phyloP scores from a whole-genome alignment of 2,329 filamentous ascomycete species.

The Rhynchosporium secalis region DNA sequence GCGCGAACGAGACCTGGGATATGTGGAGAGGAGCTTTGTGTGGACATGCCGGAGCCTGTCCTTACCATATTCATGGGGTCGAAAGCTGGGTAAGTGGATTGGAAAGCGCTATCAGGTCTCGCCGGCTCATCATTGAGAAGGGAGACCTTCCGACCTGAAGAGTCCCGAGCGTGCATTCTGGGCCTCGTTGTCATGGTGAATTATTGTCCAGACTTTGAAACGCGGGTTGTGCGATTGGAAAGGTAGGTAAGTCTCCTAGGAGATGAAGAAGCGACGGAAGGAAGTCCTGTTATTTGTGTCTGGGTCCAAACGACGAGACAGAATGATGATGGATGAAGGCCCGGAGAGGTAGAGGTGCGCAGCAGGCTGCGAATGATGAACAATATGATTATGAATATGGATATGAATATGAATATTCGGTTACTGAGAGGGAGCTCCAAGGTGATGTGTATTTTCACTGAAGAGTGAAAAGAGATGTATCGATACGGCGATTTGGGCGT shows the following conservation, averaged over 20 bases:
- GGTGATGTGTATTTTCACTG: too few relatives aligned
- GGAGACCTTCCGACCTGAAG: constrained; percentile 58
- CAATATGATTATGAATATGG: background rate
- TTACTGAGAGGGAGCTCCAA: too few relatives aligned
- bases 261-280: background rate
- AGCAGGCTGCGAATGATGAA: background rate
- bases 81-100: constrained; percentile 19
- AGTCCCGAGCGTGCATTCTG: constrained; percentile 56
- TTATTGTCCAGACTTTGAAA: background rate
- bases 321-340: background rate
- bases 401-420: too few relatives aligned
- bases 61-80: constrained; percentile 25
- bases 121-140: constrained; percentile 57
- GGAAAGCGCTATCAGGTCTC: constrained; percentile 27
- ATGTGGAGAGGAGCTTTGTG: constrained; percentile 41
- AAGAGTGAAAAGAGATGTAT: too few relatives aligned
- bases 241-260: background rate
- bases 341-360: background rate
- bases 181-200: constrained; percentile 28
- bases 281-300: background rate
- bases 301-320: background rate
- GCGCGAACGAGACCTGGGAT: constrained; percentile 58
- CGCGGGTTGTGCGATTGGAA: background rate
- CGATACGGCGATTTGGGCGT: too few relatives aligned
- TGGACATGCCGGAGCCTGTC: constrained; percentile 42